phyloP scores from a whole-genome alignment of 805 yeast genomes.

The Metschnikowia similis region DNA sequence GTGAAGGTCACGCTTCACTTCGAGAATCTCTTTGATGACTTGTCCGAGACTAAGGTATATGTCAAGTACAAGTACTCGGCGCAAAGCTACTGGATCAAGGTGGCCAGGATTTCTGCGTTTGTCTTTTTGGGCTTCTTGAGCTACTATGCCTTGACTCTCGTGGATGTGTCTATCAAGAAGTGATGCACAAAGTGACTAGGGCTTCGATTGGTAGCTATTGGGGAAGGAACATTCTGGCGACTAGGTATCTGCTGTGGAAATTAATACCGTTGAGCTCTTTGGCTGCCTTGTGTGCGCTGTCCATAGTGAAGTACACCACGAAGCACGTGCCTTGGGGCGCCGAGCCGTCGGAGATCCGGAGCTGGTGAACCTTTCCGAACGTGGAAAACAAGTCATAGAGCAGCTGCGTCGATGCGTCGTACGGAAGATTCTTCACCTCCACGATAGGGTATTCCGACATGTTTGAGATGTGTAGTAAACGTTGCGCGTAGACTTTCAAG shows the following conservation, averaged over 20 bases:
- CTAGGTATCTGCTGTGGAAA: slow-evolving; percentile 54
- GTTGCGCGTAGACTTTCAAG: not conserved
- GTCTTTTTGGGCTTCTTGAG: slow-evolving; percentile 57
- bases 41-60: slow-evolving; percentile 50
- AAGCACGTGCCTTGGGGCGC: slow-evolving; percentile 44
- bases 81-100: slow-evolving; percentile 55
- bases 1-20: slow-evolving; percentile 61
- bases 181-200: not conserved
- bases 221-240: slow-evolving; percentile 26
- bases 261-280: slow-evolving; percentile 59
- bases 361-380: slow-evolving; percentile 54
- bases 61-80: slow-evolving; percentile 61
- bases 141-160: slow-evolving; percentile 41
- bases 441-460: slow-evolving; percentile 41
- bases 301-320: slow-evolving; percentile 47
- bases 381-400: slow-evolving; percentile 51
- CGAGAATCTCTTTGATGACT: slow-evolving; percentile 64
- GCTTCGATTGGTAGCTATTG: not conserved
- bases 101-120: slow-evolving; percentile 58
- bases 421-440: slow-evolving; percentile 56
- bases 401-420: slow-evolving; percentile 40
- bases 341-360: slow-evolving; percentile 34
- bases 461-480: not conserved
- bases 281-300: slow-evolving; percentile 47
- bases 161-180: slow-evolving; percentile 28